phyloP scores from a whole-genome alignment of 345 rosid genomes.

The Gossypioides kirkii region DNA sequence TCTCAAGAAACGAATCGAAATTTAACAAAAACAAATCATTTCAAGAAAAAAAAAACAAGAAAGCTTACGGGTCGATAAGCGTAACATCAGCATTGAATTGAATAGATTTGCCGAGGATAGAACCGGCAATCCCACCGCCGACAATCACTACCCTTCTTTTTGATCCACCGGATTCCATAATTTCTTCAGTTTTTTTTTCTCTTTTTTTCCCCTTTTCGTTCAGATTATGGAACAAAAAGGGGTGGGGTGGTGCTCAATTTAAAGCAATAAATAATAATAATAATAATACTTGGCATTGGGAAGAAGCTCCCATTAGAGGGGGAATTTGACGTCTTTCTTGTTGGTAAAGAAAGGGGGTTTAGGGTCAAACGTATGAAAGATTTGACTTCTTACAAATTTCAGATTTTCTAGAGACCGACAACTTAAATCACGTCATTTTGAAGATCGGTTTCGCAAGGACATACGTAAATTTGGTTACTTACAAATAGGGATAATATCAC shows the following conservation, averaged over 20 bases:
- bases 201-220: neutral
- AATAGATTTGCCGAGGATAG: conserved; percentile 43
- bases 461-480: too few relatives aligned
- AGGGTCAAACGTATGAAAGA: neutral
- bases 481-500: too few relatives aligned
- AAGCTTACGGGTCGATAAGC: conserved; percentile 60
- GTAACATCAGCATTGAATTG: conserved; percentile 58
- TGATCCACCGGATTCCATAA: conserved; percentile 19
- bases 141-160: conserved; percentile 43
- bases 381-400: neutral
- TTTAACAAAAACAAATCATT: neutral
- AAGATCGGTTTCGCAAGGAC: too few relatives aligned
- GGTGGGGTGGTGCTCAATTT: neutral
- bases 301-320: neutral
- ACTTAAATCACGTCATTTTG: neutral
- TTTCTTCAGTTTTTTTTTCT: neutral
- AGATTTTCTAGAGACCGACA: neutral
- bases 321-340: neutral
- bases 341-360: neutral
- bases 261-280: neutral
- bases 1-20: neutral
- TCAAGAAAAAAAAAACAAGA: neutral
- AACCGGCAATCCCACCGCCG: conserved; percentile 68
- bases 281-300: neutral
- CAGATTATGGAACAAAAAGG: neutral